Base-by-base conservation (phyloP, 2,329 filamentous ascomycete genomes). In the Fusarium musae region DNA sequence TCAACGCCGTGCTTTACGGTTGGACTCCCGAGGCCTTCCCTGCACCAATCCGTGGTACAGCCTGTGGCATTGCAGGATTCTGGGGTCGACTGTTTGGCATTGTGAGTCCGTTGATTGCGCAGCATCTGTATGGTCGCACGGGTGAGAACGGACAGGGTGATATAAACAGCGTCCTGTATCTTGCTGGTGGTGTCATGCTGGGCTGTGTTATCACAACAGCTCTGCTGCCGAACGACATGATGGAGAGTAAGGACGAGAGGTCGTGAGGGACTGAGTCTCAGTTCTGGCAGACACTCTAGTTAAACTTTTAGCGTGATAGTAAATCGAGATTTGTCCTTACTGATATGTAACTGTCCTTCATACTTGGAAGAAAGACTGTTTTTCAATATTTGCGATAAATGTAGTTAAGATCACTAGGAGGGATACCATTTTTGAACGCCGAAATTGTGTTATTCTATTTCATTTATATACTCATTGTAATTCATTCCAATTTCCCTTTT, bases 51-150 rank as follows among this genome's bases (percentile, higher is more conserved):
- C 82, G 88, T 1, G 88, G 87, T 6, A 89, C 87, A 0, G 89
- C 89, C 0, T 87, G 86, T 72, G 89, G 89, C 0, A 69, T 90
- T 17, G 87, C 88, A 4, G 87, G 86, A 66, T 90, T 89, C 75
- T 90, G 87, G 87, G 89, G 89, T 3, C 79, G 89, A 4, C 60
- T 90, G 30, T 89, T 89, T 71, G 86, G 87, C 15, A 90, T 91
- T 49, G 84, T 90, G 21, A 87, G 86, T 42, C 89, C 89, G 0
- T 75, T 90, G 42, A 87, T 88, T 59, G 87, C 87, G 9, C 85
- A 88, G 70, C 80, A 80, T 44, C 50, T 85, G n/a, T 81, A 84
- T 42, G 79, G 82, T 0, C 60, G 73, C 79, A 63, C 53, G 0
- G 78, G 70, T 2, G 63, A 67, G 1, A 66, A 79, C 52, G 79